phyloP scores from a whole-genome alignment of 2,329 filamentous ascomycete species.

The Trichophaea hybrida region DNA sequence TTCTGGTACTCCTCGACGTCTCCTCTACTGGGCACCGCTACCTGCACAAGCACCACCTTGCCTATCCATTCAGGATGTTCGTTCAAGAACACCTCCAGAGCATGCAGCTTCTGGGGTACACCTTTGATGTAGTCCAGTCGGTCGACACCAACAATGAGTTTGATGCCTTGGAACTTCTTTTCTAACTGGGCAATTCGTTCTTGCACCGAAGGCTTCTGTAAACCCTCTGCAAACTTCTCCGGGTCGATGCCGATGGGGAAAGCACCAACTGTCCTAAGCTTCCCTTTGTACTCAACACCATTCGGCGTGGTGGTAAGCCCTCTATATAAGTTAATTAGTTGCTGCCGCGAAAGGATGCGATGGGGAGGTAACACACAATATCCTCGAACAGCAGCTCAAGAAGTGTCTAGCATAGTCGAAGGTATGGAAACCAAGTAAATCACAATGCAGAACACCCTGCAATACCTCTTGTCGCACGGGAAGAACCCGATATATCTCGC shows the following conservation, averaged over 20 bases:
- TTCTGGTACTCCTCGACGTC: constrained; percentile 98
- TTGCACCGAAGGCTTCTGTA: constrained; percentile 73
- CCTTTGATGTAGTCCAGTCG: constrained; percentile 98
- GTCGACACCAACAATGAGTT: constrained; percentile 92
- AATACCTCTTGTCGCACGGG: constrained; percentile 84
- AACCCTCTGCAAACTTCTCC: constrained; percentile 82
- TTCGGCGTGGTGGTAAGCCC: constrained; percentile 63
- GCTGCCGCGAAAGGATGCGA: neutral
- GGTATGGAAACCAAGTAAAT: constrained; percentile 93
- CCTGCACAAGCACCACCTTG: constrained; percentile 89
- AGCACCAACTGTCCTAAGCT: constrained; percentile 59
- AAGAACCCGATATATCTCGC: constrained; percentile 89
- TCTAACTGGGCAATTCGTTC: constrained; percentile 72
- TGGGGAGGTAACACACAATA: constrained; percentile 45
- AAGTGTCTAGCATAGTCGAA: constrained; percentile 99
- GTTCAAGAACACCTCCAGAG: constrained; percentile 88
- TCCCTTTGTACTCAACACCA: constrained; percentile 78
- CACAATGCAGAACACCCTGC: constrained; percentile 76
- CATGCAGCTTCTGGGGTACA: constrained; percentile 92
- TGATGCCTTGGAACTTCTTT: constrained; percentile 87
- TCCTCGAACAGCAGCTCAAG: constrained; percentile 87
- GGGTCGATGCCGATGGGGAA: constrained; percentile 98
- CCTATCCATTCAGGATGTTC: constrained; percentile 98
- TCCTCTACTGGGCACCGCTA: constrained; percentile 84
- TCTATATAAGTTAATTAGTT: constrained; percentile 26